Evolutionary conservation across 2,329 filamentous ascomycete species (phyloP), one percentile per base, ranked within the genome.

Genomic region (Microdochium nivale): DNA sequence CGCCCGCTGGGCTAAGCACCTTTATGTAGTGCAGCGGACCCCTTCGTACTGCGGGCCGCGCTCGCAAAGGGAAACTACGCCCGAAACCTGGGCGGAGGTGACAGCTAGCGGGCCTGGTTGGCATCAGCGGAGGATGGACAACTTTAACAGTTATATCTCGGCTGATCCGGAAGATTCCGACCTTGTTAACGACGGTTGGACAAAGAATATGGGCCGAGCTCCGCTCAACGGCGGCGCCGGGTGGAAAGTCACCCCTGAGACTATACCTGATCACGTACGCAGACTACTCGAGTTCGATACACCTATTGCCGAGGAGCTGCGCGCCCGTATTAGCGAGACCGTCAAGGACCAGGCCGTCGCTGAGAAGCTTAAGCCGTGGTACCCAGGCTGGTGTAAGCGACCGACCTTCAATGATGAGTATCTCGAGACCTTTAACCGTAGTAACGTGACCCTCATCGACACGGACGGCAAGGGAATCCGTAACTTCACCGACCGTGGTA

Each of bases 321-420:
- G 74, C 1, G 56, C 57, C 4, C 67, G 70, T 13, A 65, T 69
- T 10, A 65, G 69, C 10, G 51, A 63, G 0, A 57, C 69, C 11
- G 75, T 80, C 4, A 61, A 70, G 19, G 68, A 78, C 54, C 58
- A 57, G 4, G 58, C 53, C 1, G 35, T 40, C 35, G 35, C 35
- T 5, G 7, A 40, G 35, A 40, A 72, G 67, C 63, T 79, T 3
- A 74, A 77, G 55, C 67, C 76, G 0, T 79, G 74, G 73, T 80
- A 79, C 59, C 67, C 70, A 1, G 62, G 61, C 1, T 76, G 70
- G 67, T 81, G 77, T 64, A 80, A 80, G 55, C 69, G 77, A 1
- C 77, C 77, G 0, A 69, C 64, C 49, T 79, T 79, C 60, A 71
- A 76, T 56, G 71, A 78, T 52, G 68, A 71, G 11, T 79, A 74